Evolutionary conservation across 805 yeast species (phyloP).

Genomic region (Nakazawaea pomicola): DNA sequence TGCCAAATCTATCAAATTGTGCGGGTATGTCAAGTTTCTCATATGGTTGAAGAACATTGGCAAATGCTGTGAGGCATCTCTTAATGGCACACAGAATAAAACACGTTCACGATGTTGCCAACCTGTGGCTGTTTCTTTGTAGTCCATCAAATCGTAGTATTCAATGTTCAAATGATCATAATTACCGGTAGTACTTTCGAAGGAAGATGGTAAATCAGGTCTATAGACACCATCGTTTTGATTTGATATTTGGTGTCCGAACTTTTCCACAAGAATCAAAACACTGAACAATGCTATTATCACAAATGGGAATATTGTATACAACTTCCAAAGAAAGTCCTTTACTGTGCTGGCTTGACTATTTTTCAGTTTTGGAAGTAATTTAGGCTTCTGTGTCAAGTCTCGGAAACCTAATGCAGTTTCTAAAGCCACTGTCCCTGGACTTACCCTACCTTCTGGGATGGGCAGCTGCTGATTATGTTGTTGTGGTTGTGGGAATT

Average conservation of each 20-base stretch:
- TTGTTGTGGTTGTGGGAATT: too few relatives aligned
- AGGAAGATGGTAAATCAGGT: constrained; percentile 32
- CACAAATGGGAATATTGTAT: constrained; percentile 8
- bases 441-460: too few relatives aligned
- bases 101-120: constrained; percentile 79
- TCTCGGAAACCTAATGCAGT: background rate
- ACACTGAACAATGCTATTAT: constrained; percentile 5
- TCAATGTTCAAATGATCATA: constrained; percentile 41
- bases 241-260: background rate
- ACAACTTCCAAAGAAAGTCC: constrained; percentile 6
- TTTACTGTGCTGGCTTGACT: background rate
- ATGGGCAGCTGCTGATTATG: too few relatives aligned
- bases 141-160: constrained; percentile 68
- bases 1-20: constrained; percentile 74
- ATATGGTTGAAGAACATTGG: constrained; percentile 86
- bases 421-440: constrained; percentile 6
- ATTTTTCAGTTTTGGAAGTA: background rate
- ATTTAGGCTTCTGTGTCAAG: background rate
- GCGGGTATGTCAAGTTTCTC: constrained; percentile 80
- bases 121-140: constrained; percentile 64
- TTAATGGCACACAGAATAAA: constrained; percentile 79
- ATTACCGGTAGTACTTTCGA: constrained; percentile 18
- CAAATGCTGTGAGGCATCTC: constrained; percentile 88
- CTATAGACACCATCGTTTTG: constrained; percentile 16
- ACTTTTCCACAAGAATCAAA: constrained; percentile 1